Conservation (phyloP, 108 stramenopile species). For the Chaetoceros muelleri region DNA sequence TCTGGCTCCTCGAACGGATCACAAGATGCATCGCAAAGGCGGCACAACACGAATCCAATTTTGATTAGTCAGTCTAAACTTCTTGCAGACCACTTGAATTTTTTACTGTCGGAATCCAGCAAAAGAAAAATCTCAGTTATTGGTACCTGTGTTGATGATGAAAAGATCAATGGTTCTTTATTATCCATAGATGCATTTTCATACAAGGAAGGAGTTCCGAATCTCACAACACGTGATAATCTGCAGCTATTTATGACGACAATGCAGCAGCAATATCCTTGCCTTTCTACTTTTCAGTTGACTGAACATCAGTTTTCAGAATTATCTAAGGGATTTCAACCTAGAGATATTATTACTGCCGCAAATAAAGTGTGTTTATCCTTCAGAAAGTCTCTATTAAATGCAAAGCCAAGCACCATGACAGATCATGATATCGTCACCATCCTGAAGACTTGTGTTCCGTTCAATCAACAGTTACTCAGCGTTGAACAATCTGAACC, state of each 20-base stretch:
- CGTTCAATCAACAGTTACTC: conserved; percentile 27
- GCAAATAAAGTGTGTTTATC: too few species aligned
- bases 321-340: conserved; percentile 15
- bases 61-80: conserved; percentile 59
- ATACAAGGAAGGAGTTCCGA: neutral
- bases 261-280: conserved; percentile 10
- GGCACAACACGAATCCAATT: conserved; percentile 39
- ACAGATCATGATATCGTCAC: neutral
- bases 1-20: conserved; percentile 19
- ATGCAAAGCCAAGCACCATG: conserved; percentile 1
- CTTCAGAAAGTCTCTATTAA: neutral
- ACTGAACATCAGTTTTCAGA: conserved; percentile 16
- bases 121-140: conserved; percentile 10
- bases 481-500: conserved; percentile 12
- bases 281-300: conserved; percentile 15
- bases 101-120: conserved; percentile 10
- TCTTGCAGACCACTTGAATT: conserved; percentile 45
- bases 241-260: neutral
- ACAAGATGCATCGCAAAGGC: conserved; percentile 31
- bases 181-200: neutral
- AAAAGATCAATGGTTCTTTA: conserved; percentile 13
- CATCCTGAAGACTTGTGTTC: conserved; percentile 18
- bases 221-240: conserved; percentile 24
- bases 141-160: conserved; percentile 14
- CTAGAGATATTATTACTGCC: too few species aligned